Conservation (phyloP, 2,329 filamentous ascomycete species). For the Sclerotinia nivalis region DNA sequence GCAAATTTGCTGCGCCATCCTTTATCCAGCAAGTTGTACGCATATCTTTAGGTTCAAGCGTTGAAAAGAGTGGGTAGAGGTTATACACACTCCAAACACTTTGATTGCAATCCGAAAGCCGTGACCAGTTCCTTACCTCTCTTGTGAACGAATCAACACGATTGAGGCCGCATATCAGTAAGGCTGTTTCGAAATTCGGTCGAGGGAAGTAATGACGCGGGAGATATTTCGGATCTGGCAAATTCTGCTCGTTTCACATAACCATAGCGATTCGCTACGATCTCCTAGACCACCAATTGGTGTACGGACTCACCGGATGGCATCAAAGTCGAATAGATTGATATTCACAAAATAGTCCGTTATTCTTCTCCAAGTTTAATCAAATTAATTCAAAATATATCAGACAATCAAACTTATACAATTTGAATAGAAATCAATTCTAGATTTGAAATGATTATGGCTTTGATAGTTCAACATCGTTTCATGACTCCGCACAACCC, state of each 20-base stretch:
- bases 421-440: too few species aligned
- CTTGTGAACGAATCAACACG: background rate
- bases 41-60: slow-evolving; percentile 7
- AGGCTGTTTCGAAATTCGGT: slow-evolving; percentile 5
- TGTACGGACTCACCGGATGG: too few species aligned
- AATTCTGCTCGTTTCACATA: slow-evolving; percentile 1
- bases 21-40: slow-evolving; percentile 9
- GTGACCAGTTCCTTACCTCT: background rate
- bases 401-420: too few species aligned
- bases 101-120: background rate
- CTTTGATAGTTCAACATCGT: too few species aligned
- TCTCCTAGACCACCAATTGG: background rate
- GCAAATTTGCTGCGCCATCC: slow-evolving; percentile 5
- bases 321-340: too few species aligned
- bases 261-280: background rate
- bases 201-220: background rate
- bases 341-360: too few species aligned
- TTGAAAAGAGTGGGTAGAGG: slow-evolving; percentile 6
- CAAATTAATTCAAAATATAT: too few species aligned
- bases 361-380: too few species aligned
- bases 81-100: slow-evolving; percentile 11
- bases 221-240: slow-evolving; percentile 1
- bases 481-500: background rate
- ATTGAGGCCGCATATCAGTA: background rate
- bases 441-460: too few species aligned